phyloP scores from a whole-genome alignment of 164 flowering plant species.

The Vitis vinifera region ASM3070453v1 NC_081821.1:4048501-4049000 shows the following conservation, averaged over 20 bases:
- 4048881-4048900: conserved; percentile 44
- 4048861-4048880: conserved; percentile 49
- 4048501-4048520: conserved; percentile 96
- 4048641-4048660: neutral
- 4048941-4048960: conserved; percentile 56
- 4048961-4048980: conserved; percentile 48
- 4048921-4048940: conserved; percentile 51
- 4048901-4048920: conserved; percentile 45
- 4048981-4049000: conserved; percentile 54
- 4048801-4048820: neutral
- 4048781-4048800: neutral
- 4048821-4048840: neutral
- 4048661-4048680: conserved; percentile 39
- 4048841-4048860: conserved; percentile 53
- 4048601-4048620: neutral
- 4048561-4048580: conserved; percentile 65
- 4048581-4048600: conserved; percentile 60
- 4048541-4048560: conserved; percentile 71
- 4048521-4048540: conserved; percentile 78
- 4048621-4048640: neutral
- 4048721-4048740: conserved; percentile 67
- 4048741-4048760: conserved; percentile 56
- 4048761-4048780: conserved; percentile 32
- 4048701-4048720: conserved; percentile 37
- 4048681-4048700: conserved; percentile 53